phyloP scores from a whole-genome alignment of 306 rosid species.

The Geum urbanum region DNA sequence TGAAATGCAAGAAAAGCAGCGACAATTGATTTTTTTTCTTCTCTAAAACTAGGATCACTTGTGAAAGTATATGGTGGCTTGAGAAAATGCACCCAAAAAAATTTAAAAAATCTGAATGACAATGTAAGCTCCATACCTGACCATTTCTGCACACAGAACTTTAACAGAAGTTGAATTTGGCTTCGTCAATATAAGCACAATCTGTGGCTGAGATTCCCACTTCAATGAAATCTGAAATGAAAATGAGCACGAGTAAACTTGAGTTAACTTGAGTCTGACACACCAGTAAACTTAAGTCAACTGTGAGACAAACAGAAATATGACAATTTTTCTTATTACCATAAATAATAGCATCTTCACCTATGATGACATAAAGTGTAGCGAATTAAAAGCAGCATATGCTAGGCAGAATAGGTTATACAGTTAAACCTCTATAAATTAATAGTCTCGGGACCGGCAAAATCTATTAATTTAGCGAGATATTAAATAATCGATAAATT shows the following conservation, averaged over 20 bases:
- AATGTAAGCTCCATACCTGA: slow-evolving; percentile 56
- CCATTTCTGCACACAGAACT: slow-evolving; percentile 77
- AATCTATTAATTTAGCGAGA: too few species aligned
- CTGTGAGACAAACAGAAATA: not conserved
- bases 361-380: slow-evolving; percentile 2
- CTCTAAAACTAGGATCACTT: not conserved
- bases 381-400: slow-evolving; percentile 27
- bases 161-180: slow-evolving; percentile 86
- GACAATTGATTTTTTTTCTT: not conserved
- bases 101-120: too few species aligned
- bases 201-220: slow-evolving; percentile 93
- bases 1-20: not conserved
- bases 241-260: too few species aligned
- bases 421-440: too few species aligned
- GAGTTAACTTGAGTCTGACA: too few species aligned
- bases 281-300: slow-evolving; percentile 27
- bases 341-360: not conserved
- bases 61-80: not conserved
- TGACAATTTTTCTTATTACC: slow-evolving; percentile 4
- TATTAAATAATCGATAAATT: too few species aligned
- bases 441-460: too few species aligned
- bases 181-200: slow-evolving; percentile 82
- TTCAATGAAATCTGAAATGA: slow-evolving; percentile 82
- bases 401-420: slow-evolving; percentile 28
- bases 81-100: slow-evolving; percentile 23